Evolutionary conservation across 495 filamentous ascomycete species (phyloP), one percentile per base, ranked within the genome.

Genomic region (Penicillium lagena): DNA sequence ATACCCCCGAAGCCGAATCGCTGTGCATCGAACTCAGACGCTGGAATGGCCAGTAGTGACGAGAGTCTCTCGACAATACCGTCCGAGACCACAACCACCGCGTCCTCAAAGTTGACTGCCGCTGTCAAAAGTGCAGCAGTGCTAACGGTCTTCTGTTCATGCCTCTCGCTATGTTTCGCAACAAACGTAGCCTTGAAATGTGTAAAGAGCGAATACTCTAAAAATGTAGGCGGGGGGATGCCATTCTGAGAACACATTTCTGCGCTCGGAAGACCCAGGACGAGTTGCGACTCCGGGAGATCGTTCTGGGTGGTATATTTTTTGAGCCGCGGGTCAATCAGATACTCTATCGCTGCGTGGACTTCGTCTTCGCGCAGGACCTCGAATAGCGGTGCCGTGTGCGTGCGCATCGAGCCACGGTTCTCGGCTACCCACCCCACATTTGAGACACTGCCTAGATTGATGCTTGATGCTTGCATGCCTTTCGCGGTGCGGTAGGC

Each of bases 381-480:
- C 29, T 64, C 53, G 22, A 66, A 51, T 2, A 56, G 32, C 3
- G 50, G 32, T 8, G 50, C 44, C 7, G 46, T 45, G 15, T 60
- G 29, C 5, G 41, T 49, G 40, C 43, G 36, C 45, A 49, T 37
- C 12, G 45, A 48, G 31, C 38, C 41, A 32, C 45, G 35, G 38
- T 63, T 60, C 28, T 64, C 51, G 34, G 47, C 76, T 51, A 80
- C 64, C 67, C 78, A 80, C 12, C 79, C 79, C 0, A 77, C 71
- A 37, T 71, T 76, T 0, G 70, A 70, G 9, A 82, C 74, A 27
- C 73, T 68, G 8, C 73, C 78, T 0, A 85, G 61, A 36, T 80
- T 73, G 27, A 85, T 62, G 12, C 71, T 74, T 1, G 73, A 51
- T 13, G 54, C 58, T 2, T 47, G 55, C 44, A 58, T 40, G 1